phyloP scores from a whole-genome alignment of 176 grass and related monocot genomes.

The Musa beccarii region DNA sequence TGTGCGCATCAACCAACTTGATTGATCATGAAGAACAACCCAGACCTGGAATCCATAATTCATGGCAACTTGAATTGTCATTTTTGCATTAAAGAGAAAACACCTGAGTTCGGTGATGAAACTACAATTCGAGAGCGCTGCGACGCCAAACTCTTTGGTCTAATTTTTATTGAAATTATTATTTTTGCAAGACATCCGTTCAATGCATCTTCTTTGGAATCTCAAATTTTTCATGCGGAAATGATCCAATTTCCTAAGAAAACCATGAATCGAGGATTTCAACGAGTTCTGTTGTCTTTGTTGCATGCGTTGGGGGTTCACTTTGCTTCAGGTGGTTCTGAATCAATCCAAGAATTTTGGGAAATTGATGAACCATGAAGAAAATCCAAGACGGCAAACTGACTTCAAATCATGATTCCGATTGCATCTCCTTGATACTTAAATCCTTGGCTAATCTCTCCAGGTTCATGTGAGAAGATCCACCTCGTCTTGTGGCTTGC shows the following conservation, averaged over 20 bases:
- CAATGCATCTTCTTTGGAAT: not conserved
- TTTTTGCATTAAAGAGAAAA: no score
- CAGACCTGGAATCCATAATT: no score
- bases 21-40: not conserved
- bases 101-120: not conserved
- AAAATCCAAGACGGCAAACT: no score
- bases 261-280: no score
- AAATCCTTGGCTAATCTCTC: not conserved
- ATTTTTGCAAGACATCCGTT: not conserved
- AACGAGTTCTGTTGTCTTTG: no score
- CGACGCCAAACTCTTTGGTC: not conserved
- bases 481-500: not conserved
- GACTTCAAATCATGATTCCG: not conserved
- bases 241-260: no score
- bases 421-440: not conserved
- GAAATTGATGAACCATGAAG: no score
- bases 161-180: not conserved
- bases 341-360: no score
- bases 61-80: no score
- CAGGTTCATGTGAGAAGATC: not conserved
- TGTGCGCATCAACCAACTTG: not conserved
- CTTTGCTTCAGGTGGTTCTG: no score
- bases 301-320: no score
- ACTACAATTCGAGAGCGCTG: no score
- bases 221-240: not conserved